Percentiles rank a stretch among this genome's conserved stretches.
phyloP scores from a whole-genome alignment of 495 filamentous ascomycete species.

The Neurospora sp. region DNA sequence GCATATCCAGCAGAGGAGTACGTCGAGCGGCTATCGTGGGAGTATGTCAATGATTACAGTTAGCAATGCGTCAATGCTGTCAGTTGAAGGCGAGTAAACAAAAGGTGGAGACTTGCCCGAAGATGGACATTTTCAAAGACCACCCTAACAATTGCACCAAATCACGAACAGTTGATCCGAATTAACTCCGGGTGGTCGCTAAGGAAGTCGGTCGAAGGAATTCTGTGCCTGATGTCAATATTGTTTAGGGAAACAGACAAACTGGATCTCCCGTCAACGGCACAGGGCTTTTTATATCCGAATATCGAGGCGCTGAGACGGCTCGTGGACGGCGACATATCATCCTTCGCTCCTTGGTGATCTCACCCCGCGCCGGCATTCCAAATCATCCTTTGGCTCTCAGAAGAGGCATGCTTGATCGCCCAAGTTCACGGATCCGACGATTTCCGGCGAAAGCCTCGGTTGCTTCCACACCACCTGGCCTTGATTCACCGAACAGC shows the following conservation, averaged over 20 bases:
- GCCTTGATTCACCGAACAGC: neutral
- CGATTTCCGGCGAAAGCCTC: neutral
- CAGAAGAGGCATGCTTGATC: neutral
- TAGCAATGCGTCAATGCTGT: neutral
- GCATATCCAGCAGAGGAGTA: conserved; percentile 50
- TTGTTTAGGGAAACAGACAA: neutral
- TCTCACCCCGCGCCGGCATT: neutral
- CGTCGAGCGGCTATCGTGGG: conserved; percentile 18
- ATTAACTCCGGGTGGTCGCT: neutral
- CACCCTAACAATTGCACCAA: neutral
- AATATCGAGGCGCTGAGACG: neutral
- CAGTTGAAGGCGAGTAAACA: neutral
- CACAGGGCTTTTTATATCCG: neutral
- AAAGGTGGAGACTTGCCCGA: neutral
- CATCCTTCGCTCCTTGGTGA: neutral
- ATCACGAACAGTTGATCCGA: neutral
- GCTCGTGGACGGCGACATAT: neutral
- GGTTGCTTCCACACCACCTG: neutral
- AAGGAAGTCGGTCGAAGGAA: neutral
- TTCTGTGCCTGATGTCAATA: neutral
- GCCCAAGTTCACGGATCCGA: neutral
- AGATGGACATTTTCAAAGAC: neutral
- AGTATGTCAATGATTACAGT: neutral
- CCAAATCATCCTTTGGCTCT: neutral
- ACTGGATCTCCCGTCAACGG: neutral